Evolutionary conservation across 2,329 filamentous ascomycete genomes (phyloP).

Genomic region (Ophiocordyceps polyrhachis-furcata): DNA sequence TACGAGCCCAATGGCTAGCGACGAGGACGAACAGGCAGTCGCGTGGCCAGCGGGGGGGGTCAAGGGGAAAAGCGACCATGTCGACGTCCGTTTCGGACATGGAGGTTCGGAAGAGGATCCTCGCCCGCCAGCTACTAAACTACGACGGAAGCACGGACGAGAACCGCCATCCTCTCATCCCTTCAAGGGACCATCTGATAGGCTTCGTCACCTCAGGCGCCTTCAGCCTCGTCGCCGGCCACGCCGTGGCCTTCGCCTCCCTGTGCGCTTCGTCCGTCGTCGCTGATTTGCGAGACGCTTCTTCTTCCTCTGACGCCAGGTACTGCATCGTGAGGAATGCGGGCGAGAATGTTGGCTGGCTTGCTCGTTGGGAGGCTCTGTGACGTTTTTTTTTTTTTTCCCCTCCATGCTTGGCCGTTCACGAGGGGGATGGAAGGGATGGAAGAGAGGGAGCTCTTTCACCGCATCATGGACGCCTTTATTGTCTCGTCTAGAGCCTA

Average conservation of each 20-base stretch:
- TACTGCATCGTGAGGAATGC: conserved; percentile 68
- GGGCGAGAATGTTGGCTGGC: conserved; percentile 59
- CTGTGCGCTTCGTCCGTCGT: conserved; percentile 42
- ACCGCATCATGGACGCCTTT: too few relatives aligned
- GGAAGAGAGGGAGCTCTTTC: too few relatives aligned
- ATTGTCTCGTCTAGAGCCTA: too few relatives aligned
- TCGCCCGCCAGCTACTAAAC: conserved; percentile 17
- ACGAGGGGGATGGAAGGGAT: too few relatives aligned
- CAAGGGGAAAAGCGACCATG: too few relatives aligned
- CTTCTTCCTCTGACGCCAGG: conserved; percentile 15
- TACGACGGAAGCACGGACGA: conserved; percentile 3
- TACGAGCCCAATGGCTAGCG: conserved; percentile 56
- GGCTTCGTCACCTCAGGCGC: conserved; percentile 83
- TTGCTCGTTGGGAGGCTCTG: conserved; percentile 59
- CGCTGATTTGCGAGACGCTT: conserved; percentile 9
- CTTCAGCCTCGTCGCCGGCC: conserved; percentile 61
- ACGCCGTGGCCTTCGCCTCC: conserved; percentile 56
- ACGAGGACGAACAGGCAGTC: too few relatives aligned
- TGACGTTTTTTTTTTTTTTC: conserved; percentile 10
- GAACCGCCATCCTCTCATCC: conserved; percentile 47
- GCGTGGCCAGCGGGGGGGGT: too few relatives aligned
- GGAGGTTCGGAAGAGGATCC: conserved; percentile 21
- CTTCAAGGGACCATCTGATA: conserved; percentile 55
- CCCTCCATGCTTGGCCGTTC: too few relatives aligned
- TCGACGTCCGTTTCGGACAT: conserved; percentile 16